Base-by-base conservation (phyloP, 441 rosid species). In the Lepidium campestre region DNA sequence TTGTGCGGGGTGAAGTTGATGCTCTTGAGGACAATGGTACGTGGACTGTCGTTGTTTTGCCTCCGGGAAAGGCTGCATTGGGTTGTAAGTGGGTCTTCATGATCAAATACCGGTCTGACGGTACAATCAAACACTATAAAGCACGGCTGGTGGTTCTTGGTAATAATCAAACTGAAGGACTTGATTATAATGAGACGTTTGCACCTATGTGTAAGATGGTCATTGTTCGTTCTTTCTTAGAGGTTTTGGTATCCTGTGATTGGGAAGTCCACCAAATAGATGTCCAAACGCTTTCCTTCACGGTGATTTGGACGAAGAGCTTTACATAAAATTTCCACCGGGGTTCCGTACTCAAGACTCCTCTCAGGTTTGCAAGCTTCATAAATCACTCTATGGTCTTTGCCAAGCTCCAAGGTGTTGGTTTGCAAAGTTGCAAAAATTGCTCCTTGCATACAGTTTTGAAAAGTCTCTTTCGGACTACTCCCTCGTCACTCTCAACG, bases 1-100 rank as follows among this genome's bases (percentile, higher is more conserved):
- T 9, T 0, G 1, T 46, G 0, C 0, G 29, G 0, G 3, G 7
- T 4, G 14, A 46, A 1, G 20, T 20, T 5, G 14, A 11, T 2
- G 29, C 29, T 0, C 50, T 46, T 0, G 50, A 19, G 1, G 50
- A 46, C 1, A 2, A 12, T 4, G 8, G 0, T 5, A 37, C 41
- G 0, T 37, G 15, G 41, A 37, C 41, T 0, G 15, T 37, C 12
- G 14, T 11, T 1, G 12, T 14, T 3, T 13, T 37, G 0, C 41
- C 15, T 2, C 15, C 6, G 4, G 6, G 41, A 4, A 37, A 37
- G 6, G 12, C 4, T 4, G 6, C 41, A 1, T 2, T 37, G 0
- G 41, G 15, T 3, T 37, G 15, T n/a, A 37, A 37, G 2, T 37
- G 41, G 41, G 41, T 37, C 0, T 37, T 37, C 1, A 37, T 14